Evolutionary conservation across 2,329 filamentous ascomycete species (phyloP).

Genomic region (Parasarocladium wereldwijsianum): DNA sequence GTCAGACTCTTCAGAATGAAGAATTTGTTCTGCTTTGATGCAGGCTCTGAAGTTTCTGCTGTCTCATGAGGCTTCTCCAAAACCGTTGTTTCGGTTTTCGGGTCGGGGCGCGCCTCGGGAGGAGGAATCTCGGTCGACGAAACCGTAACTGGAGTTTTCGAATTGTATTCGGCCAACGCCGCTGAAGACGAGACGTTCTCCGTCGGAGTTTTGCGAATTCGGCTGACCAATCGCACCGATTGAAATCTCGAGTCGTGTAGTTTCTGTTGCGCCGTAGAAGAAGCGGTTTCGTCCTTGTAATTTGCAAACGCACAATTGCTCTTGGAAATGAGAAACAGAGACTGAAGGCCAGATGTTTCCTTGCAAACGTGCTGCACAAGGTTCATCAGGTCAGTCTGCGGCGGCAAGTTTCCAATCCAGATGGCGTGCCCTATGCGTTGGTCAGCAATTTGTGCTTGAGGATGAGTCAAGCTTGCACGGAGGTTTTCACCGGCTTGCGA

Average conservation of each 20-base stretch:
- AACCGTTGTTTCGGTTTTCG: slow-evolving; percentile 2
- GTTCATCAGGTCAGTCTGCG: slow-evolving; percentile 64
- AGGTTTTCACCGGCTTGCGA: too few species aligned
- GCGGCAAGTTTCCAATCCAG: slow-evolving; percentile 90
- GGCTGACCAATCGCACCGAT: slow-evolving; percentile 71
- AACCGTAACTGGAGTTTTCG: background rate
- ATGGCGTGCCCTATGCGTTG: slow-evolving; percentile 57
- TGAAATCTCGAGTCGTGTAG: slow-evolving; percentile 88
- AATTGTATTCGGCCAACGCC: slow-evolving; percentile 35
- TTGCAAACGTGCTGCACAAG: slow-evolving; percentile 85
- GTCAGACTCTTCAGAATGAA: slow-evolving; percentile 92
- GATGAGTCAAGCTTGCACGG: too few species aligned
- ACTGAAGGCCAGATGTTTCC: slow-evolving; percentile 67
- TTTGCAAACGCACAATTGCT: slow-evolving; percentile 97
- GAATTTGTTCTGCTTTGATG: slow-evolving; percentile 49
- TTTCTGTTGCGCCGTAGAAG: slow-evolving; percentile 60
- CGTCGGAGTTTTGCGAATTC: slow-evolving; percentile 48
- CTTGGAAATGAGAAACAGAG: slow-evolving; percentile 86
- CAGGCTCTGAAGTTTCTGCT: slow-evolving; percentile 5
- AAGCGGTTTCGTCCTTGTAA: slow-evolving; percentile 68
- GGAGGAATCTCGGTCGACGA: too few species aligned
- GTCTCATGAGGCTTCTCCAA: too few species aligned
- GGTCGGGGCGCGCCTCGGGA: slow-evolving; percentile 3
- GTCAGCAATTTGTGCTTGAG: slow-evolving; percentile 6
- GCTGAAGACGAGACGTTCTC: slow-evolving; percentile 30